Evolutionary conservation across 495 filamentous ascomycete genomes (phyloP).

Genomic region (Ramalina intermedia): DNA sequence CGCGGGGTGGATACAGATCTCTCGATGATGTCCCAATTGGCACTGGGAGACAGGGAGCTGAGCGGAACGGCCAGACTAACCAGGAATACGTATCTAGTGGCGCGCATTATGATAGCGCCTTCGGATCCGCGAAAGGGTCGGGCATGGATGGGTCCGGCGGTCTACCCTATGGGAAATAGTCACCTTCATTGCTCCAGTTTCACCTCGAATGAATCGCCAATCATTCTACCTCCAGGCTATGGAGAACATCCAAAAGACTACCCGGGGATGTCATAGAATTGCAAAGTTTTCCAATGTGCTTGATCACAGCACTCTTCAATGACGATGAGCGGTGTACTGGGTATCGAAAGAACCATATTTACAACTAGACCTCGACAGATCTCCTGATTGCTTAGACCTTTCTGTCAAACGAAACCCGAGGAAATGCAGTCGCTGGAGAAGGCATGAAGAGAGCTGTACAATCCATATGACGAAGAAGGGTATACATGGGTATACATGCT

Average conservation of each 20-base stretch:
- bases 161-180: constrained; percentile 14
- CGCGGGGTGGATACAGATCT: constrained; percentile 25
- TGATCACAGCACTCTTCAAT: no score
- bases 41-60: constrained; percentile 11
- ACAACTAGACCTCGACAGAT: no score
- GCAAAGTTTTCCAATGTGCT: not conserved
- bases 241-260: not conserved
- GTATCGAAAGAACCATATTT: no score
- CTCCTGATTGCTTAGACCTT: not conserved
- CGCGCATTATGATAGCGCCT: constrained; percentile 15
- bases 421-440: constrained; percentile 7
- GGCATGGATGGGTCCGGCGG: constrained; percentile 17
- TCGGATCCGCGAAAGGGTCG: constrained; percentile 9
- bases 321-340: no score
- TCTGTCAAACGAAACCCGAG: not conserved
- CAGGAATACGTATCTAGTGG: constrained; percentile 15
- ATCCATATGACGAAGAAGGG: constrained; percentile 5
- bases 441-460: constrained; percentile 4
- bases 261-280: not conserved
- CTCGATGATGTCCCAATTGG: constrained; percentile 26
- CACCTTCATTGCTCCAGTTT: not conserved
- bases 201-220: not conserved
- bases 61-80: constrained; percentile 16
- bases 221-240: not conserved
- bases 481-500: constrained; percentile 10